Evolutionary conservation across 208 protist genomes (phyloP).

Genomic region (Trypanosoma vivax): DNA sequence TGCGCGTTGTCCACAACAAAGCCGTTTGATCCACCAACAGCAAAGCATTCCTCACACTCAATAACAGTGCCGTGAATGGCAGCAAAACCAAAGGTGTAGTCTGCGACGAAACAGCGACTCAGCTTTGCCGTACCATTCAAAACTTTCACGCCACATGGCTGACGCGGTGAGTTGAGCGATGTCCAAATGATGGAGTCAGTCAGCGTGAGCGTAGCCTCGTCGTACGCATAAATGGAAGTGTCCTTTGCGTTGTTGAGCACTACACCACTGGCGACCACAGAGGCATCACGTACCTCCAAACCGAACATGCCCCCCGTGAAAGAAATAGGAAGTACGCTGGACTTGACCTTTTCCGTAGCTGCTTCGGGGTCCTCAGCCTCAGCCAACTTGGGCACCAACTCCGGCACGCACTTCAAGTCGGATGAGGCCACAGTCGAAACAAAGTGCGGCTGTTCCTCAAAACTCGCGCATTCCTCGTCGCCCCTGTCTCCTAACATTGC

Average conservation of each 20-base stretch:
- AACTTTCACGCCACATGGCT: slow-evolving; percentile 50
- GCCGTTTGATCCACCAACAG: slow-evolving; percentile 51
- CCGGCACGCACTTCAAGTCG: too few relatives aligned
- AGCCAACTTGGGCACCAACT: too few relatives aligned
- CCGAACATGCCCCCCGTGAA: slow-evolving; percentile 60
- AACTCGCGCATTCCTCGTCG: too few relatives aligned
- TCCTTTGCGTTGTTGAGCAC: slow-evolving; percentile 39
- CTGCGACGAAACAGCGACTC: slow-evolving; percentile 32
- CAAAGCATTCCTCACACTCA: slow-evolving; percentile 38
- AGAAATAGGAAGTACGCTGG: slow-evolving; percentile 5
- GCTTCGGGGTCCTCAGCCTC: too few relatives aligned
- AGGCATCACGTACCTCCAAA: slow-evolving; percentile 50
- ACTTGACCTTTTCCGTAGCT: not conserved
- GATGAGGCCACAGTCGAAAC: too few relatives aligned
- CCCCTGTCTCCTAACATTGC: too few relatives aligned
- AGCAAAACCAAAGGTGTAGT: slow-evolving; percentile 58
- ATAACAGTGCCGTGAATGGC: slow-evolving; percentile 34
- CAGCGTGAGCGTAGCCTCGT: slow-evolving; percentile 36
- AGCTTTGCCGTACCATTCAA: slow-evolving; percentile 29
- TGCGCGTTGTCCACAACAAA: slow-evolving; percentile 55
- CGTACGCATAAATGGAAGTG: slow-evolving; percentile 60
- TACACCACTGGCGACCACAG: slow-evolving; percentile 34
- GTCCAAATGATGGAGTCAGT: slow-evolving; percentile 46
- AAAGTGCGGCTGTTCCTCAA: too few relatives aligned
- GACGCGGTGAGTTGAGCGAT: slow-evolving; percentile 8